Evolutionary conservation across 345 rosid genomes (phyloP).

Genomic region (Citrus inodora): DNA sequence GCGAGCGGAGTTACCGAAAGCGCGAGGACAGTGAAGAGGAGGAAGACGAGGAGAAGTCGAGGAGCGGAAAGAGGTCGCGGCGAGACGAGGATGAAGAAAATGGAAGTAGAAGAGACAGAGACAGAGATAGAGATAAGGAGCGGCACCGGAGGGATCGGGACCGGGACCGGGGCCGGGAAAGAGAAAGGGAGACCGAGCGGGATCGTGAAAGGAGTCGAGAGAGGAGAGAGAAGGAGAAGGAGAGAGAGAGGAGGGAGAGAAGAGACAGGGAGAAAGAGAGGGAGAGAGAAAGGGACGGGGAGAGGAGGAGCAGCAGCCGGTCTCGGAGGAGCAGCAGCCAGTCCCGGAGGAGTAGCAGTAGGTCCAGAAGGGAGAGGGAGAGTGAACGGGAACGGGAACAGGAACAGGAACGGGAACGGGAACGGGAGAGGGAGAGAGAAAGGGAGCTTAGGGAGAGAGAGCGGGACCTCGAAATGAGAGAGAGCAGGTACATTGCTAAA

Average conservation of each 20-base stretch:
- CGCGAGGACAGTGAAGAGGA: constrained; percentile 24
- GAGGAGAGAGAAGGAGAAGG: constrained; percentile 6
- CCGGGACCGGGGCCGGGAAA: constrained; percentile 23
- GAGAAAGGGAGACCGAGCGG: constrained; percentile 27
- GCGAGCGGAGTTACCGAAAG: constrained; percentile 74
- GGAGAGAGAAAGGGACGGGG: constrained; percentile 12
- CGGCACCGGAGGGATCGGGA: constrained; percentile 35
- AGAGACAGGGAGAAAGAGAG: too few species aligned
- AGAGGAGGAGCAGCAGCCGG: constrained; percentile 34
- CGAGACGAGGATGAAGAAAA: constrained; percentile 58
- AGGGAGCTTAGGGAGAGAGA: constrained; percentile 22
- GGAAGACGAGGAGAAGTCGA: constrained; percentile 39
- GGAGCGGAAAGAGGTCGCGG: constrained; percentile 60
- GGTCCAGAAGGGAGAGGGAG: constrained; percentile 30
- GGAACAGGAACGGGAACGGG: constrained; percentile 18
- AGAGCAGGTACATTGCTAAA: constrained; percentile 38
- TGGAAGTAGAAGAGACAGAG: constrained; percentile 26
- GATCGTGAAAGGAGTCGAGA: constrained; percentile 39
- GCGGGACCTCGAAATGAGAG: constrained; percentile 41
- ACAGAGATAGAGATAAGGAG: constrained; percentile 14
- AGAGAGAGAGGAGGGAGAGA: constrained; percentile 28
- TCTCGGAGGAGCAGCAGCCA: constrained; percentile 29
- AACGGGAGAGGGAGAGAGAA: constrained; percentile 21
- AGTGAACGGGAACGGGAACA: constrained; percentile 18
- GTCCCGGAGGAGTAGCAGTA: constrained; percentile 33